These are phyloP conservation scores for Durusdinium trenchii DNA, from an alignment of 73 alveolate species.

Conservation along the genomic window DNA sequence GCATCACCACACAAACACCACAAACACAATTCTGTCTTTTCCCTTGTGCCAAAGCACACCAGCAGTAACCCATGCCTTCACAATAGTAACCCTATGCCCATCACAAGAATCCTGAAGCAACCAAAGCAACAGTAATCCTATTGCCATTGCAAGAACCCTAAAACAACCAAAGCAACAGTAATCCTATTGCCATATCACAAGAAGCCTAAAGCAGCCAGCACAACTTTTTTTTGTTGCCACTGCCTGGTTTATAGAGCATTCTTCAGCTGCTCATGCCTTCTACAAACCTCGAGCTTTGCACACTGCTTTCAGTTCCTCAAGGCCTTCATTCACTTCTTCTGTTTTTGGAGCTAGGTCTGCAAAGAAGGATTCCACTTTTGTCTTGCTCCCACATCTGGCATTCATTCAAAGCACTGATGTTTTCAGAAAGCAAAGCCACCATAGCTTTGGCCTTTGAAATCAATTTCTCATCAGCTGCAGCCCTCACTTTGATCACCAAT, in stretches of 20 bases:
- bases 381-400: neutral
- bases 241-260: too few species aligned
- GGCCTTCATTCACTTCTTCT: neutral
- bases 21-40: too few species aligned
- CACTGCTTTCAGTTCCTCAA: neutral
- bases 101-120: neutral
- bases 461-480: neutral
- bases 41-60: too few species aligned
- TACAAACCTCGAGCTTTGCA: slow-evolving; percentile 4
- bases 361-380: neutral
- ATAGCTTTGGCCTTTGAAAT: neutral
- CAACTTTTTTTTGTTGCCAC: neutral
- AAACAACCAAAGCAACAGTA: neutral
- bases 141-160: neutral
- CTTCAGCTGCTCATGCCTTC: too few species aligned
- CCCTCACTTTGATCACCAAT: neutral
- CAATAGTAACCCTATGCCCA: too few species aligned
- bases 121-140: neutral
- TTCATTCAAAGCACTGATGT: neutral
- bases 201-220: neutral
- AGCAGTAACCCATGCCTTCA: too few species aligned
- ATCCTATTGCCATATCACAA: too few species aligned
- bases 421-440: neutral
- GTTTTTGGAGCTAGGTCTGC: neutral
- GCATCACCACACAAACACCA: too few species aligned